phyloP scores from a whole-genome alignment of 2,329 filamentous ascomycete genomes.

The Clonostachys rosea region DNA sequence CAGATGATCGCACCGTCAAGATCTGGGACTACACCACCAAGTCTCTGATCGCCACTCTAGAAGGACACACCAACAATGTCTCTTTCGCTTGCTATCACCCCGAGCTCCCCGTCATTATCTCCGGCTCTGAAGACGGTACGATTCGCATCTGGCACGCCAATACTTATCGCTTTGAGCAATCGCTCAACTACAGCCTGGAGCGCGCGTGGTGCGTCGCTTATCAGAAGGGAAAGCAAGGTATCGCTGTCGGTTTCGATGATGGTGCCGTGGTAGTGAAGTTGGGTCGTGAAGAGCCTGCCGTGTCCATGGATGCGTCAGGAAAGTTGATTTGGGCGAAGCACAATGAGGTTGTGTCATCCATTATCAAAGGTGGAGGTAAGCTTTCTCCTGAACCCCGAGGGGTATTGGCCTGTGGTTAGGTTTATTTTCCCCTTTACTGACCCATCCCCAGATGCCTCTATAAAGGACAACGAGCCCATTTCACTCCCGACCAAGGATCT shows the following conservation, averaged over 20 bases:
- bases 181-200: conserved; percentile 91
- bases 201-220: conserved; percentile 97
- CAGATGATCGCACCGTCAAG: conserved; percentile 94
- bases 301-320: conserved; percentile 93
- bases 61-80: conserved; percentile 96
- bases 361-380: conserved; percentile 81
- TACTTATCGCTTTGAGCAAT: conserved; percentile 94
- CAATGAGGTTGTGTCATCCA: conserved; percentile 89
- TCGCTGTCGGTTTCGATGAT: conserved; percentile 96
- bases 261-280: conserved; percentile 97
- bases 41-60: conserved; percentile 90
- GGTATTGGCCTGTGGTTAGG: background rate
- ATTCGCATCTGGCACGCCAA: conserved; percentile 99
- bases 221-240: conserved; percentile 88
- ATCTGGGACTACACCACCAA: conserved; percentile 99
- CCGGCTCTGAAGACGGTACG: conserved; percentile 94
- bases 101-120: conserved; percentile 94
- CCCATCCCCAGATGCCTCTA: conserved; percentile 53
- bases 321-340: conserved; percentile 96
- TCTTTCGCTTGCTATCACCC: conserved; percentile 98
- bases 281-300: conserved; percentile 92
- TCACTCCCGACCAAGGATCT: conserved; percentile 88
- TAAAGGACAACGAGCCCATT: conserved; percentile 89
- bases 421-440: conserved; percentile 13
- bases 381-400: conserved; percentile 2